phyloP scores from a whole-genome alignment of 352 stramenopile species.

The Phytophthora multivora region DNA sequence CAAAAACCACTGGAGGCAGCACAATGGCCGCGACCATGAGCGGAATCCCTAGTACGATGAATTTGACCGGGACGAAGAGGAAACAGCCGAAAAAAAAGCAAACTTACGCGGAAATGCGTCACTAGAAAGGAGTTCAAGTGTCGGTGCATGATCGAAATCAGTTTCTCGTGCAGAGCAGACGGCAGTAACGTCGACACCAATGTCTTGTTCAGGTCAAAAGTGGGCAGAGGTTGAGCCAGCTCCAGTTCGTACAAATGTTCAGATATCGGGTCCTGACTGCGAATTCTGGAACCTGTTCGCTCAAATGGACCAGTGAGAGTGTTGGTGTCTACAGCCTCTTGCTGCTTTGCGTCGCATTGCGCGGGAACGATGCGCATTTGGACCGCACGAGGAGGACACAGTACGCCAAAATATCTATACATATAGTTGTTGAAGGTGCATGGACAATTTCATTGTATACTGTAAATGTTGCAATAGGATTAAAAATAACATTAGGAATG shows the following conservation, averaged over 20 bases:
- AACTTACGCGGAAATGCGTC: conserved; percentile 15
- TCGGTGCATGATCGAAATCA: conserved; percentile 9
- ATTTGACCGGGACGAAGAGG: conserved; percentile 11
- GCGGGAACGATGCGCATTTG: conserved; percentile 11
- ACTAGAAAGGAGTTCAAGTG: conserved; percentile 19
- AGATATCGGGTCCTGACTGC: neutral
- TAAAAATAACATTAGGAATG: too few relatives aligned
- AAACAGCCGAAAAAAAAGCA: conserved; percentile 17
- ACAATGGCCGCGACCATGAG: conserved; percentile 17
- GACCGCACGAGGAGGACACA: conserved; percentile 1
- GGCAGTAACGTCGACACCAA: conserved; percentile 11
- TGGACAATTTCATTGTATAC: neutral
- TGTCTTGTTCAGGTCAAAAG: conserved; percentile 16
- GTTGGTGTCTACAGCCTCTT: neutral
- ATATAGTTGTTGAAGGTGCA: conserved; percentile 2
- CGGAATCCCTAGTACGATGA: neutral
- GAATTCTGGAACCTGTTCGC: neutral
- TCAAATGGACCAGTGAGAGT: neutral
- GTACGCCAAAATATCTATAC: neutral
- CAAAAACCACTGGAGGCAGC: conserved; percentile 13
- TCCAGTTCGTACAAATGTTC: conserved; percentile 25
- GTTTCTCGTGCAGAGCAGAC: neutral
- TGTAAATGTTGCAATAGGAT: too few relatives aligned
- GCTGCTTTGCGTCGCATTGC: neutral
- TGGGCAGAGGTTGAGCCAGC: conserved; percentile 12